A percentile compares a stretch with the other conserved stretches of the same genome.
These are phyloP conservation scores for Hanseniaspora thailandica DNA, from an alignment of 805 yeast genomes.

Conservation along the genomic window DNA sequence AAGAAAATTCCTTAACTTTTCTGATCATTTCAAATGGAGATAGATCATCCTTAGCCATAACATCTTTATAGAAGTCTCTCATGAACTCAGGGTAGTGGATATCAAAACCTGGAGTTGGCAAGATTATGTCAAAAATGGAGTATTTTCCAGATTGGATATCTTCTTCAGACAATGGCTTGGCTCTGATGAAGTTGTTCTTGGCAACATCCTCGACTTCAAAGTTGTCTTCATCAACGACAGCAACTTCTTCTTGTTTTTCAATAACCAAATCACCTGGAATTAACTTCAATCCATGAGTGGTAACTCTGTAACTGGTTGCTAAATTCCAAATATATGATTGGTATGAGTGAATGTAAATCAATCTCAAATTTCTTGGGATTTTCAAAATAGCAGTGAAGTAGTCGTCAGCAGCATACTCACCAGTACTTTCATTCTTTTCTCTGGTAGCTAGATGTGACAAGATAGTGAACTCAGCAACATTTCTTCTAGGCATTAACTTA, in stretches of 20 bases:
- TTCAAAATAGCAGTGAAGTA: slow-evolving; percentile 73
- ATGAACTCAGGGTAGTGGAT: slow-evolving; percentile 66
- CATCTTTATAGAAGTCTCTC: slow-evolving; percentile 48
- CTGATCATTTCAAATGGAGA: slow-evolving; percentile 80
- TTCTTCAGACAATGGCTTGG: slow-evolving; percentile 60
- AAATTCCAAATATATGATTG: slow-evolving; percentile 92
- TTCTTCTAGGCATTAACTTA: slow-evolving; percentile 71
- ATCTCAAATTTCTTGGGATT: slow-evolving; percentile 80
- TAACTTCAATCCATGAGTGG: slow-evolving; percentile 53
- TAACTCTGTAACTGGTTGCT: slow-evolving; percentile 67
- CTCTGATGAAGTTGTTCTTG: slow-evolving; percentile 46
- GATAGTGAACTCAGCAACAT: slow-evolving; percentile 72
- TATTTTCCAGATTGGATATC: slow-evolving; percentile 51
- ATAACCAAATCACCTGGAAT: slow-evolving; percentile 75
- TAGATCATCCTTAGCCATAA: slow-evolving; percentile 70
- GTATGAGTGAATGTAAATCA: slow-evolving; percentile 95
- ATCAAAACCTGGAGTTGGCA: slow-evolving; percentile 96
- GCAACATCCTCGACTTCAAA: slow-evolving; percentile 62
- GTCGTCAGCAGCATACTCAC: slow-evolving; percentile 39
- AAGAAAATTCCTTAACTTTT: slow-evolving; percentile 74
- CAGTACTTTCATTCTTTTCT: slow-evolving; percentile 34
- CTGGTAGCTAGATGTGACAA: slow-evolving; percentile 49
- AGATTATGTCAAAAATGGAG: slow-evolving; percentile 69
- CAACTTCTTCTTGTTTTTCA: slow-evolving; percentile 22
- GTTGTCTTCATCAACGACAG: slow-evolving; percentile 36